Evolutionary conservation across 495 filamentous ascomycete genomes (phyloP).

Genomic region (Trypethelium eluteriae): DNA sequence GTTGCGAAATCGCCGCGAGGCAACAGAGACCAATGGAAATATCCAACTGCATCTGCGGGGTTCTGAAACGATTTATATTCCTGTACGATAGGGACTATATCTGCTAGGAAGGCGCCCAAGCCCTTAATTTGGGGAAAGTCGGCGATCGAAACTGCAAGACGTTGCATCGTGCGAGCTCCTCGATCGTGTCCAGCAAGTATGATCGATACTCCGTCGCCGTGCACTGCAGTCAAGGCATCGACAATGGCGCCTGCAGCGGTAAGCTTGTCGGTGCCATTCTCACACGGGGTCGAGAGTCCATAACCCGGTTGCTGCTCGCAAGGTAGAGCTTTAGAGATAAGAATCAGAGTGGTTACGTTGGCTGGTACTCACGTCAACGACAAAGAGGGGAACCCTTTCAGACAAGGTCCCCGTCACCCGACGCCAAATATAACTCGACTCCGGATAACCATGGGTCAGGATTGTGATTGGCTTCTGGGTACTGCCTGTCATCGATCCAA

Average conservation of each 20-base stretch:
- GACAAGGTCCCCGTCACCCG: background rate
- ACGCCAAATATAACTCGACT: slow-evolving; percentile 7
- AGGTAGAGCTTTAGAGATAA: background rate
- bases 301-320: background rate
- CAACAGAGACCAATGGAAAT: slow-evolving; percentile 1
- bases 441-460: background rate
- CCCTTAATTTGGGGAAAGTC: background rate
- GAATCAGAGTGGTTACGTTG: background rate
- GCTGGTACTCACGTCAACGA: background rate
- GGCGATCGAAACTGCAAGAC: background rate
- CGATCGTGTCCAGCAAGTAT: background rate
- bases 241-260: background rate
- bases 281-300: background rate
- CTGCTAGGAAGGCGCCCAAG: background rate
- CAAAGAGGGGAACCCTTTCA: background rate
- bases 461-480: background rate
- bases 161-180: background rate
- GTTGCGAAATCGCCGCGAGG: background rate
- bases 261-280: background rate
- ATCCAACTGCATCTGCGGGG: background rate
- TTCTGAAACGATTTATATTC: background rate
- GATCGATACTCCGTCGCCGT: background rate
- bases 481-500: background rate
- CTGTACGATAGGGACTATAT: background rate
- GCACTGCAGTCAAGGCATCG: background rate